Evolutionary conservation across 768 basidiomycete genomes (phyloP).

Genomic region (Trichaptum fuscoviolaceum): DNA sequence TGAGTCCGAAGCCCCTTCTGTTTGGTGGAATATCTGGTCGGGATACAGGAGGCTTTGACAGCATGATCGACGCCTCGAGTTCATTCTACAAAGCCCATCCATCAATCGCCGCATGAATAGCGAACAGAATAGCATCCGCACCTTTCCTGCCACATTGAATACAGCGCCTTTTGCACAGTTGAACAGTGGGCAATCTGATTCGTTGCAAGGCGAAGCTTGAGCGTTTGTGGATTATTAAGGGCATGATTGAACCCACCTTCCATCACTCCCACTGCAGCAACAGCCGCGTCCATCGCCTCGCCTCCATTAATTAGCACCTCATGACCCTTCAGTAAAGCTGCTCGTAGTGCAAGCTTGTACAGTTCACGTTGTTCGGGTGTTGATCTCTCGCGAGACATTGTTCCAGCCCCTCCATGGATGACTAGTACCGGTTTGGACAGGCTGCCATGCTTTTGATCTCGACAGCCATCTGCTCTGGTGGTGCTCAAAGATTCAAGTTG

Average conservation of each 20-base stretch:
- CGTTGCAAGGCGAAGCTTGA: background rate
- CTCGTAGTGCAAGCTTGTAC: conserved; percentile 51
- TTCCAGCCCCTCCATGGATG: conserved; percentile 79
- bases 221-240: background rate
- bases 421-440: conserved; percentile 44
- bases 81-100: conserved; percentile 51
- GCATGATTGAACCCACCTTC: conserved; percentile 45
- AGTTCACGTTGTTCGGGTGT: conserved; percentile 54
- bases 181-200: conserved; percentile 67
- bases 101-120: background rate
- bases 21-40: conserved; percentile 53
- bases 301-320: conserved; percentile 59
- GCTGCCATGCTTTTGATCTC: background rate
- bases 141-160: conserved; percentile 77
- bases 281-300: conserved; percentile 78
- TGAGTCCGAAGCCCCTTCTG: conserved; percentile 58
- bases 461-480: background rate
- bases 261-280: conserved; percentile 66
- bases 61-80: conserved; percentile 76
- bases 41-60: conserved; percentile 68
- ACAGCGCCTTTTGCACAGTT: conserved; percentile 80
- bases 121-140: conserved; percentile 20
- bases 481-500: background rate
- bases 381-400: conserved; percentile 50
- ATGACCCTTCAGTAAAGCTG: conserved; percentile 59